Evolutionary conservation across 306 rosid genomes (phyloP).

Genomic region (Prunus padus): DNA sequence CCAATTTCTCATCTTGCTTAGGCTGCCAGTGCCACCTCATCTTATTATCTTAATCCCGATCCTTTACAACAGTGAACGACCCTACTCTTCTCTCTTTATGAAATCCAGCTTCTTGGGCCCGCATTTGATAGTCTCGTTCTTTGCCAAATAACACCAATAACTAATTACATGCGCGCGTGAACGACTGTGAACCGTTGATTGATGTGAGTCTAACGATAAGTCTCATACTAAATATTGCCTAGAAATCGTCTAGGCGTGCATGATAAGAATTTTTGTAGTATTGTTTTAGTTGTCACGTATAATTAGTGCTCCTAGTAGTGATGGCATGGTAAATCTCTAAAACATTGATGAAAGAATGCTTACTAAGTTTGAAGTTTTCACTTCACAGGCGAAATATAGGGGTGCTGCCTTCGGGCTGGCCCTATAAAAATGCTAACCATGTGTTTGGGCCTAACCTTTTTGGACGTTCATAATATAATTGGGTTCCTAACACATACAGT

Average conservation of each 20-base stretch:
- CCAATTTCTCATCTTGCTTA: neutral
- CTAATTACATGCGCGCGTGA: neutral
- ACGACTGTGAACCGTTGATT: neutral
- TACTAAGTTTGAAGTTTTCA: neutral
- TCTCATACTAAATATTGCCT: neutral
- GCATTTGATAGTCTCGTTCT: neutral
- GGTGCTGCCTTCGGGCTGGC: too few relatives aligned
- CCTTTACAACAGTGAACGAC: neutral
- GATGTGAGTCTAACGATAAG: neutral
- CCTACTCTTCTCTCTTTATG: neutral
- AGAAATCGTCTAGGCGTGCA: neutral
- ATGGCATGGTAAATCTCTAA: neutral
- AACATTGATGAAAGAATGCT: neutral
- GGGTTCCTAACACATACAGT: neutral
- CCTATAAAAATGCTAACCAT: neutral
- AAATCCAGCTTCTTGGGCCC: neutral
- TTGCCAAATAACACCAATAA: neutral
- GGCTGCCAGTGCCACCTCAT: conserved; percentile 8
- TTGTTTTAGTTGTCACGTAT: neutral
- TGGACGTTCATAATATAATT: neutral
- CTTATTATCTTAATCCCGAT: neutral
- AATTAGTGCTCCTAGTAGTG: neutral
- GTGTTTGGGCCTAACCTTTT: neutral
- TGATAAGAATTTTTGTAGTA: neutral
- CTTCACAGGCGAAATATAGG: neutral